Conservation (phyloP, 306 rosid species). For the Fragaria nilgerrensis region DNA sequence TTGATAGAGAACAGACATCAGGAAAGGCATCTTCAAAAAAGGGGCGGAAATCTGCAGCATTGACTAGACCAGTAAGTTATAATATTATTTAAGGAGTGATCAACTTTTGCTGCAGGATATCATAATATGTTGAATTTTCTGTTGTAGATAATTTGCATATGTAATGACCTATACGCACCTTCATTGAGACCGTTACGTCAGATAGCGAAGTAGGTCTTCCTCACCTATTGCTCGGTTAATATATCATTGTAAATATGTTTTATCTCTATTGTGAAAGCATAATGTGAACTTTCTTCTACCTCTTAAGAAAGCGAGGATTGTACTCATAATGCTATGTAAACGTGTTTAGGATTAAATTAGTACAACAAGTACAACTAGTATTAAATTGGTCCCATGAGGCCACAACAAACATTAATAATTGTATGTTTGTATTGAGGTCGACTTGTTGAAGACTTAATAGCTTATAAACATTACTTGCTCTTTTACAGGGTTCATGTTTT, state of each 20-base stretch:
- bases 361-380: not conserved
- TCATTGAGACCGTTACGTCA: slow-evolving; percentile 89
- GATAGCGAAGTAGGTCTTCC: slow-evolving; percentile 77
- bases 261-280: not conserved
- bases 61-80: slow-evolving; percentile 86
- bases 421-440: slow-evolving; percentile 13
- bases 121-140: slow-evolving; percentile 24
- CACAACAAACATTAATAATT: not conserved
- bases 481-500: slow-evolving; percentile 82
- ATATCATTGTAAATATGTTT: slow-evolving; percentile 4
- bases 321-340: not conserved
- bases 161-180: slow-evolving; percentile 93
- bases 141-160: slow-evolving; percentile 89
- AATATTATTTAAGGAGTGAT: slow-evolving; percentile 25
- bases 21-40: slow-evolving; percentile 58
- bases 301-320: not conserved
- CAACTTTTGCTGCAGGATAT: slow-evolving; percentile 6
- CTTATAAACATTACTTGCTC: slow-evolving; percentile 19
- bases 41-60: slow-evolving; percentile 52
- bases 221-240: slow-evolving; percentile 3
- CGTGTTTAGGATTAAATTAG: not conserved
- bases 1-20: slow-evolving; percentile 45
- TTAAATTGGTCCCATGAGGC: not conserved
- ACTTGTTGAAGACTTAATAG: slow-evolving; percentile 17
- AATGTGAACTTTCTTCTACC: not conserved